Evolutionary conservation across 2,329 filamentous ascomycete species (phyloP), one percentile per base, ranked within the genome.

Genomic region (Grosmannia huntii): DNA sequence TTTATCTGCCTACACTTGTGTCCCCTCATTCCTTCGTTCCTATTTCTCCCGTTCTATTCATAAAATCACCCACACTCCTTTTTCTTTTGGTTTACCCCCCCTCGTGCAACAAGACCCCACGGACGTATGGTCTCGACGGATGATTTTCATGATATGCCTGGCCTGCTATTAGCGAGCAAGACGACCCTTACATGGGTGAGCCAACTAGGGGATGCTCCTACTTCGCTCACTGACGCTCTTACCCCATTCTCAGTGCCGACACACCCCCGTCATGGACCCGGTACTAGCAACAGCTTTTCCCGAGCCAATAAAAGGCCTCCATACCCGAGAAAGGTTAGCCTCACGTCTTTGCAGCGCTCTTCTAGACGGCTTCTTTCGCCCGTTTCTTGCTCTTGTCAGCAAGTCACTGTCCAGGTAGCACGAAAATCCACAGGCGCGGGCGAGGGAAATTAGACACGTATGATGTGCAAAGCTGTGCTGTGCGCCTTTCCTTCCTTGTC

Each of bases 281-380:
- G 19, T n/a, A 16, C 14, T 50, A 23, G 23, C 23, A 27, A 19
- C 14, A 16, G 21, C 36, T 2, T 31, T 14, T 19, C 31, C 21
- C 31, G 19, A 31, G 31, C 55, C 55, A 57, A 57, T 57, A 19
- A 57, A 31, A 57, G 5, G 46, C 14, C 9, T 16, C 11, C 27
- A 28, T 57, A 57, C 55, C 55, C 55, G 55, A 57, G 55, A 57
- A 46, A n/a, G 44, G 28, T 31, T 36, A 50, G 55, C 23, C 21
- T 21, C 41, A 16, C n/a, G 11, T 33, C 9, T 36, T 31, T 33
- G 7, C n/a, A 46, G 19, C 23, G 55, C 44, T 31, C 33, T 48
- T 56, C 55, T 49, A 49, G 44, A 38, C 31, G 41, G 14, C 54
- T 49, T 56, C 55, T 50, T 46, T 52, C 9, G 16, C 21, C 16